phyloP scores from a whole-genome alignment of 345 rosid species.

The Trapa incisa region DNA sequence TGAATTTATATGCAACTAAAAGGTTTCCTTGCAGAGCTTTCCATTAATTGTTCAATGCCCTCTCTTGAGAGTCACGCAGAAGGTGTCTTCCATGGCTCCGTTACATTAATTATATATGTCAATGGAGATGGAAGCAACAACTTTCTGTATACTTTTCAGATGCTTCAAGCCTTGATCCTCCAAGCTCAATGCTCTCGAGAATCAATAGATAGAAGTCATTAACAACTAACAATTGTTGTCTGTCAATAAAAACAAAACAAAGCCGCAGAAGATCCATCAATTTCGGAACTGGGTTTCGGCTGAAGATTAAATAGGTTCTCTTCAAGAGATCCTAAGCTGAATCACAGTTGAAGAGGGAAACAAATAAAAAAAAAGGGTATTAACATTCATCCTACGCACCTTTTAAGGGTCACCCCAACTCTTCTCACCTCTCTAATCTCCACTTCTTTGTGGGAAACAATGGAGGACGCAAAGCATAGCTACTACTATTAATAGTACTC shows the following conservation, averaged over 20 bases:
- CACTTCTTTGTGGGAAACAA: constrained; percentile 57
- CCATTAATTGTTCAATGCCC: neutral
- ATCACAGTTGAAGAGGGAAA: neutral
- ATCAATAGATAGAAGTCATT: neutral
- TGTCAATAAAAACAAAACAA: too few species aligned
- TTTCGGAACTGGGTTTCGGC: too few species aligned
- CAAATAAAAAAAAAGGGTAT: neutral
- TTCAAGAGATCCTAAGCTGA: neutral
- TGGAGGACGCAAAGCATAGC: constrained; percentile 57
- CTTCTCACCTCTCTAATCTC: constrained; percentile 37
- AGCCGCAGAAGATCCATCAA: neutral
- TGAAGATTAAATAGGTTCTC: too few species aligned
- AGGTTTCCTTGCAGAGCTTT: neutral
- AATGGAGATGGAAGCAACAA: neutral
- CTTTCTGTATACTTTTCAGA: neutral
- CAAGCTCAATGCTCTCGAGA: too few species aligned
- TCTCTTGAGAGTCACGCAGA: neutral
- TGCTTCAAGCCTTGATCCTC: too few species aligned
- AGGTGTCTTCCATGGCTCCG: neutral
- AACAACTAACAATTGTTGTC: too few species aligned
- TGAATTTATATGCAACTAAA: neutral
- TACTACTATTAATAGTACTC: neutral
- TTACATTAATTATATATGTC: neutral
- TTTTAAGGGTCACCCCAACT: neutral
- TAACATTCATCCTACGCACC: neutral